Percentiles rank a stretch among this genome's conserved stretches.
Evolutionary conservation across 257 asterid genomes (phyloP).

Genomic region (Solanum tarijense): DNA sequence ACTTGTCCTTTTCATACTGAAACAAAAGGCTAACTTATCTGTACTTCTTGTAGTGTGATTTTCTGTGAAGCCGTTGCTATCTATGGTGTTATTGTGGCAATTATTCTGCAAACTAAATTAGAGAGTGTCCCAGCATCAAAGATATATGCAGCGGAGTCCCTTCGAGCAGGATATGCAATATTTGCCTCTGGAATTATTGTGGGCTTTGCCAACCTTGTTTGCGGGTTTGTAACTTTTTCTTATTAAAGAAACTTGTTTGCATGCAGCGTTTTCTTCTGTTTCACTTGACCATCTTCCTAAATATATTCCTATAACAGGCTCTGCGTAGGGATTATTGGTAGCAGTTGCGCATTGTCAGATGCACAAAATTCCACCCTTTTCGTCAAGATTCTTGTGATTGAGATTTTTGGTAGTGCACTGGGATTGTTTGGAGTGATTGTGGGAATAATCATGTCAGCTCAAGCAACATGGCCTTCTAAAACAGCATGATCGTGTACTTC

Average conservation of each 20-base stretch:
- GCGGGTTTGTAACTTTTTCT: conserved; percentile 49
- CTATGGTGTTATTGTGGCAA: conserved; percentile 97
- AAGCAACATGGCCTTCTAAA: conserved; percentile 92
- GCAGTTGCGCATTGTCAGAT: conserved; percentile 98
- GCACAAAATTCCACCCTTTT: conserved; percentile 95
- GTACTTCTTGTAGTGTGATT: conserved; percentile 56
- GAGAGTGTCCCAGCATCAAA: conserved; percentile 74
- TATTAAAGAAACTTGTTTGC: not conserved
- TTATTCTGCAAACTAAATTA: conserved; percentile 95
- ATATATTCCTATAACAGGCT: conserved; percentile 30
- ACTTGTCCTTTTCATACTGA: not conserved
- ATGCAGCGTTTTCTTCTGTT: not conserved
- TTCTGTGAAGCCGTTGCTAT: conserved; percentile 99
- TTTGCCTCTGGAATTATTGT: conserved; percentile 97
- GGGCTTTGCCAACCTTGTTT: conserved; percentile 96
- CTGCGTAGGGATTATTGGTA: conserved; percentile 96
- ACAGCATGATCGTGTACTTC: conserved; percentile 8
- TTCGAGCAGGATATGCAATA: conserved; percentile 96
- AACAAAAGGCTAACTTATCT: not conserved
- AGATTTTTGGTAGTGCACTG: conserved; percentile 96
- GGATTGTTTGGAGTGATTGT: conserved; percentile 96
- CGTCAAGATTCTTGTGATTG: conserved; percentile 92
- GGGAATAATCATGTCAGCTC: conserved; percentile 97
- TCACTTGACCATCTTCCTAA: not conserved
- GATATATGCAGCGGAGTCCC: conserved; percentile 76